phyloP scores from a whole-genome alignment of 164 flowering plant species.

The Liquidambar formosana region DNA sequence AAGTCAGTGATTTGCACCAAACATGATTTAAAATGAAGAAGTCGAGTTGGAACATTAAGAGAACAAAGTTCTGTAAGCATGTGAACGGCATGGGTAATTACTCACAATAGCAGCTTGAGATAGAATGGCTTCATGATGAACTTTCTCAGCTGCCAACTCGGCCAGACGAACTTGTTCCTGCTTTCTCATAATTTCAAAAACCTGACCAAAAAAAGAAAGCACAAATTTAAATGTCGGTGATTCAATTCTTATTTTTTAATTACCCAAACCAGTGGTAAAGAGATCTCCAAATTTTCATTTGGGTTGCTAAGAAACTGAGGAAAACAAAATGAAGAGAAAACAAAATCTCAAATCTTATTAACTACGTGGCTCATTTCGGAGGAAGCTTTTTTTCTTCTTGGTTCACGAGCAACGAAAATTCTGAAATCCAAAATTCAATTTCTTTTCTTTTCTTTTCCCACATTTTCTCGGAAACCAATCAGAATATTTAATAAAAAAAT shows the following conservation, averaged over 20 bases:
- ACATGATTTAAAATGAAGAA: background rate
- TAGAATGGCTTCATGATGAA: slow-evolving; percentile 44
- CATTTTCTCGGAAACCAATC: background rate
- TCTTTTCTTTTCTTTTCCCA: background rate
- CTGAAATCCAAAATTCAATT: no score
- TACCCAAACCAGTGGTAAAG: background rate
- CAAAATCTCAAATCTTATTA: background rate
- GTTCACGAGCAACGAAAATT: no score
- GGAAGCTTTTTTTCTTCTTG: no score
- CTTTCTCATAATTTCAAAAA: slow-evolving; percentile 67
- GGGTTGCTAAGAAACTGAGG: no score
- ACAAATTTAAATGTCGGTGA: background rate
- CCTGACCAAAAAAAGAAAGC: slow-evolving; percentile 30
- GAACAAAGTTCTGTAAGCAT: background rate
- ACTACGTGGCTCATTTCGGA: no score
- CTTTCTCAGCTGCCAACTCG: slow-evolving; percentile 65
- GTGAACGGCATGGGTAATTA: background rate
- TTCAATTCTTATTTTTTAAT: background rate
- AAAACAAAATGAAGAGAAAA: no score
- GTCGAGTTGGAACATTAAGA: background rate
- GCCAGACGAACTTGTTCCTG: slow-evolving; percentile 66
- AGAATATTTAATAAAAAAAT: no score
- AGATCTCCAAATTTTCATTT: no score
- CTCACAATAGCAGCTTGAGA: slow-evolving; percentile 66
- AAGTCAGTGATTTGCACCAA: no score